phyloP scores from a whole-genome alignment of 441 rosid genomes.

The Erysimum cheiri region DNA sequence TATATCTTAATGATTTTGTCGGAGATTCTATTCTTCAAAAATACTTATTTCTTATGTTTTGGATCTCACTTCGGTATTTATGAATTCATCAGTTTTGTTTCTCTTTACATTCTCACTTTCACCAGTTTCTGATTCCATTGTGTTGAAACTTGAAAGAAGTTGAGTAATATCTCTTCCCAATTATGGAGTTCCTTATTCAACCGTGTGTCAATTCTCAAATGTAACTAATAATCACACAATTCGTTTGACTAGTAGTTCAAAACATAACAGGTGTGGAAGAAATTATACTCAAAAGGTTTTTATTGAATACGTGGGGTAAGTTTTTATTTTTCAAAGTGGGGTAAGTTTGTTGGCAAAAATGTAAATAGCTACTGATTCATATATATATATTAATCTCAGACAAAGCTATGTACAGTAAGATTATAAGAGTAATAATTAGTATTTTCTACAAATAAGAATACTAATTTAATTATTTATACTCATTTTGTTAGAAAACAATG shows the following conservation, averaged over 20 bases:
- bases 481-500: not conserved
- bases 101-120: not conserved
- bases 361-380: too few species aligned
- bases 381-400: too few species aligned
- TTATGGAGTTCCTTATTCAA: not conserved
- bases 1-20: not conserved
- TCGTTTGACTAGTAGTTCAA: too few species aligned
- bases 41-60: slow-evolving; percentile 1
- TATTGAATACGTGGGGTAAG: too few species aligned
- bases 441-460: not conserved
- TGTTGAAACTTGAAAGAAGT: not conserved
- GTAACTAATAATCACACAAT: not conserved
- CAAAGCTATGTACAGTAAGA: too few species aligned
- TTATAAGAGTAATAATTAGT: too few species aligned
- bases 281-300: too few species aligned
- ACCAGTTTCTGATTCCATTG: not conserved
- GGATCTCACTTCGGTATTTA: slow-evolving; percentile 12
- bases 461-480: too few species aligned
- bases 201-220: not conserved
- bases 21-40: slow-evolving; percentile 5
- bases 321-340: not conserved
- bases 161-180: not conserved
- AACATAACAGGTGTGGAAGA: too few species aligned
- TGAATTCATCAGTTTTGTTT: slow-evolving; percentile 16
- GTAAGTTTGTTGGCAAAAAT: not conserved